phyloP scores from a whole-genome alignment of 176 grass and related monocot genomes.

The Zoysia japonica region DNA sequence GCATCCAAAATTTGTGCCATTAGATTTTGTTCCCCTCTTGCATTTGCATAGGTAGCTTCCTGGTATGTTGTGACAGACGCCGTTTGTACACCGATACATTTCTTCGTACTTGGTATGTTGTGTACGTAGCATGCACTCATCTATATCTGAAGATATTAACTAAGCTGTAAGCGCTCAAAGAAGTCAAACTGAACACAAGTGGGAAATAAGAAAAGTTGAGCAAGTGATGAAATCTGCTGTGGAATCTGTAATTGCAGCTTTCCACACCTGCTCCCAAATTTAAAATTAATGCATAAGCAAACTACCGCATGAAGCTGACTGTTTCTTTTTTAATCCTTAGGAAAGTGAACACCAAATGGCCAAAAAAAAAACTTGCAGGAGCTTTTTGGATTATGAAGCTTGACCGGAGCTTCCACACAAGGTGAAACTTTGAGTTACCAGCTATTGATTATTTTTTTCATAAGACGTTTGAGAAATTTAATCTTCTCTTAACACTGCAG shows the following conservation, averaged over 20 bases:
- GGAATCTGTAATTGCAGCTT: not conserved
- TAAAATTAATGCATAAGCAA: not conserved
- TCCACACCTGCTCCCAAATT: not conserved
- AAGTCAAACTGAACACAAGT: conserved; percentile 4
- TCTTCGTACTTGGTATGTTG: not conserved
- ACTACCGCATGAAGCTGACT: not conserved
- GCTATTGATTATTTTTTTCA: not conserved
- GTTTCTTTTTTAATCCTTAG: not conserved
- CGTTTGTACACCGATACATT: conserved; percentile 35
- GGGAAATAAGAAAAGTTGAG: not conserved
- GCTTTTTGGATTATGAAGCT: not conserved
- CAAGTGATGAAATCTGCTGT: not conserved
- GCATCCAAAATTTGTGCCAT: conserved; percentile 33
- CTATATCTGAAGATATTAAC: conserved; percentile 24
- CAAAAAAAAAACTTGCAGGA: not conserved
- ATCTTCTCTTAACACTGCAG: not conserved
- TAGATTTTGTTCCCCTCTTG: conserved; percentile 25
- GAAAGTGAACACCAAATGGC: not conserved
- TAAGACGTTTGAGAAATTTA: not conserved
- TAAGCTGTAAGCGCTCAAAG: not conserved
- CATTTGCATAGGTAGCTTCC: conserved; percentile 44
- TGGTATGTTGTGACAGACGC: conserved; percentile 21
- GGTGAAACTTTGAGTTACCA: not conserved
- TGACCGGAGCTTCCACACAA: not conserved
- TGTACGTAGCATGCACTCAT: conserved; percentile 30